Evolutionary conservation across 2,329 filamentous ascomycete genomes (phyloP), one percentile per base, ranked within the genome.

Genomic region (Sordariomycetes sp.): DNA sequence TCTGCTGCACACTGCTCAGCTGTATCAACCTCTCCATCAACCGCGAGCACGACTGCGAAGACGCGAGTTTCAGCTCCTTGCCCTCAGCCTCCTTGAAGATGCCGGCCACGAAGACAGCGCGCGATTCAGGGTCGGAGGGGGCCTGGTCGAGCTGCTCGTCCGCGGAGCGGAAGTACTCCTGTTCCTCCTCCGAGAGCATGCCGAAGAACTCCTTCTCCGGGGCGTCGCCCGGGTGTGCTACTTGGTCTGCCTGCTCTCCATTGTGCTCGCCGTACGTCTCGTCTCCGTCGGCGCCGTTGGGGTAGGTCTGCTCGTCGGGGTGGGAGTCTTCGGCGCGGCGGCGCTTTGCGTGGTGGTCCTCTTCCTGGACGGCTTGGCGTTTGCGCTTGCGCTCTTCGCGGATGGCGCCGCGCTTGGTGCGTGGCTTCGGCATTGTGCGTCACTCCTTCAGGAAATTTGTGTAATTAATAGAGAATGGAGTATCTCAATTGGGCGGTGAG

Each of bases 21-120:
- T 88, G 70, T 35, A 98, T 93, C 51, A 98, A 61, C 21, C 87
- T 74, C 63, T 98, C 92, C 79, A 96, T 82, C 34, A 98, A 63
- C 12, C 92, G 72, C 33, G 92, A 98, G 60, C 88, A 95, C 4
- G 86, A 92, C 61, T 98, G 92, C 56, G 87, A 94, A 61, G 86
- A 92, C 17, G 88, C 88, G 42, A 98, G 75, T 68, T 96, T 98
- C 51, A 98, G 68, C 58, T 96, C 92, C 60, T 96, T 96, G 40
- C 86, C 87, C 40, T 79, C 70, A 1, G 88, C 87, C 59, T 96
- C 90, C 45, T 74, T 71, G 59, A 84, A 94, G 33, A 96, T 83
- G 55, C 82, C 93, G 40, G 81, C 76, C 30, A 96, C 59, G 49
- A 86, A 87, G 32, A 82, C 49, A 35, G 67, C 64, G 38, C 79